Evolutionary conservation across 2,329 filamentous ascomycete species (phyloP).

Genomic region (Talaromyces islandicus): DNA sequence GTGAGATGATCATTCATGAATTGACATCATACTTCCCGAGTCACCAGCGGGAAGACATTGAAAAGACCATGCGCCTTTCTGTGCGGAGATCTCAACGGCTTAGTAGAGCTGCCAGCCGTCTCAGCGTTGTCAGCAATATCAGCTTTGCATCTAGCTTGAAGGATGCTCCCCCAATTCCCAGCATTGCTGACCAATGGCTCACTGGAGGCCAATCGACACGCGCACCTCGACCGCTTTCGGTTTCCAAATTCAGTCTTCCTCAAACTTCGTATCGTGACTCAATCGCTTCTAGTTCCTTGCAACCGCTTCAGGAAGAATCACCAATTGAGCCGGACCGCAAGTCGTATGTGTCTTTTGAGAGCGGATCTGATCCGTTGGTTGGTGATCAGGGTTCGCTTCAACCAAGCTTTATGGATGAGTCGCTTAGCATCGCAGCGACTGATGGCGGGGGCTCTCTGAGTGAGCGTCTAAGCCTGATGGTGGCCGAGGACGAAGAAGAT

Average conservation of each 20-base stretch:
- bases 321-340: constrained; percentile 82
- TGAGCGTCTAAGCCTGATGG: constrained; percentile 73
- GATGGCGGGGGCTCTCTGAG: constrained; percentile 65
- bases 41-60: constrained; percentile 88
- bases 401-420: constrained; percentile 81
- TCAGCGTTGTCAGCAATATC: constrained; percentile 89
- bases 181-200: constrained; percentile 91
- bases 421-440: constrained; percentile 60
- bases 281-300: constrained; percentile 79
- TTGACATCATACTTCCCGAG: constrained; percentile 96
- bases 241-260: constrained; percentile 53
- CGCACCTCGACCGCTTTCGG: constrained; percentile 53
- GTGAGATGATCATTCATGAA: constrained; percentile 95
- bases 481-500: constrained; percentile 88
- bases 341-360: constrained; percentile 76
- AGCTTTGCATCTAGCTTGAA: constrained; percentile 89
- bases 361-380: constrained; percentile 56
- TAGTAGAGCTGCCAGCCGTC: constrained; percentile 84
- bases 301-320: constrained; percentile 78
- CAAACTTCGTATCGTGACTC: constrained; percentile 74
- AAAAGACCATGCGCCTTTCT: constrained; percentile 88
- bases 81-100: constrained; percentile 84
- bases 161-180: constrained; percentile 90
- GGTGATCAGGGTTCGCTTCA: constrained; percentile 70
- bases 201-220: constrained; percentile 49